A percentile compares a stretch with the other conserved stretches of the same genome.
phyloP scores from a whole-genome alignment of 495 filamentous ascomycete genomes.

The Antarctomyces pellizariae region DNA sequence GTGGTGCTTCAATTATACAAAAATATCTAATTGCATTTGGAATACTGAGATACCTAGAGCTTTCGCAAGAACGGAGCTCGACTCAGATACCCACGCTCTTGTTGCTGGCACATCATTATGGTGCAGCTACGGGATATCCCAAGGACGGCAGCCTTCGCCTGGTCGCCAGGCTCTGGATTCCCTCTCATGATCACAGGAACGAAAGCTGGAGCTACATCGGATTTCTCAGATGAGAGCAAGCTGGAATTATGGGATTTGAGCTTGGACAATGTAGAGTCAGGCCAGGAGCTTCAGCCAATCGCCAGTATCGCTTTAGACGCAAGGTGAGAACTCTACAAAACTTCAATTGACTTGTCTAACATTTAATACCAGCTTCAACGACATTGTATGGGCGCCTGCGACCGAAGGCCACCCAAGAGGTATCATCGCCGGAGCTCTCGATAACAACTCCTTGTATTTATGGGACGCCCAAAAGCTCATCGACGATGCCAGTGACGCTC shows the following conservation, averaged over 20 bases:
- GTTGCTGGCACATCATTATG: conserved; percentile 34
- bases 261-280: conserved; percentile 46
- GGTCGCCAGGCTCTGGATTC: conserved; percentile 54
- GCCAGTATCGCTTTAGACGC: conserved; percentile 73
- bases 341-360: conserved; percentile 1
- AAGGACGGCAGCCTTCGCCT: conserved; percentile 89
- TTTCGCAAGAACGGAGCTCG: too few species aligned
- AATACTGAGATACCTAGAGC: too few species aligned
- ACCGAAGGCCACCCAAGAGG: conserved; percentile 53
- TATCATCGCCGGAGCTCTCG: conserved; percentile 82
- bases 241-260: conserved; percentile 90
- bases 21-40: too few species aligned
- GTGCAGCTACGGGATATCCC: conserved; percentile 86
- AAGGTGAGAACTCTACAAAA: conserved; percentile 29
- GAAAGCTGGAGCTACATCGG: conserved; percentile 77
- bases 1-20: too few species aligned
- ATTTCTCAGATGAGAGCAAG: conserved; percentile 93
- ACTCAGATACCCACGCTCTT: too few species aligned
- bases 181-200: conserved; percentile 90
- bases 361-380: conserved; percentile 52
- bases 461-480: conserved; percentile 87
- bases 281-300: conserved; percentile 64
- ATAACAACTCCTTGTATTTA: conserved; percentile 86
- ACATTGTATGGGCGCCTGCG: conserved; percentile 78
- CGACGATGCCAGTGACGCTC: conserved; percentile 39